A percentile compares a stretch with the other conserved stretches of the same genome.
These are phyloP conservation scores for Pseudopyricularia cyperi DNA, from an alignment of 2,329 filamentous ascomycete species.

Conservation along the genomic window DNA sequence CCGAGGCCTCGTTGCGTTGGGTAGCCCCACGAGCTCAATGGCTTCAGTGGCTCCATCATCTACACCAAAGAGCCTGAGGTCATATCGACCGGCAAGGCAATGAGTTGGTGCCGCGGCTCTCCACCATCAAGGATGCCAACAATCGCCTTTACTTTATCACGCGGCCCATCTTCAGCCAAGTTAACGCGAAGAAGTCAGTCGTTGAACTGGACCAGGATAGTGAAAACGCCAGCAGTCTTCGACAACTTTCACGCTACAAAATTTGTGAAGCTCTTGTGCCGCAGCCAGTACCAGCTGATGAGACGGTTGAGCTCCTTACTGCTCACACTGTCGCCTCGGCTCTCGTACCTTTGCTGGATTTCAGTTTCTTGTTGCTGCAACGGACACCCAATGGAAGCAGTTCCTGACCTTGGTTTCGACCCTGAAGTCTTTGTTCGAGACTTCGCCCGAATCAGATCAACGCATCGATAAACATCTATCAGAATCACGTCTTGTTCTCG, in stretches of 20 bases:
- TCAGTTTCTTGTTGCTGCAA: background rate
- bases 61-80: slow-evolving; percentile 17
- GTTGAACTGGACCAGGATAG: background rate
- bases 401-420: background rate
- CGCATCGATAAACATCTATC: background rate
- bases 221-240: background rate
- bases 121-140: slow-evolving; percentile 4
- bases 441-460: background rate
- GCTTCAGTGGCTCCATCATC: slow-evolving; percentile 2
- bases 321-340: background rate
- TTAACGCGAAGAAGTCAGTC: background rate
- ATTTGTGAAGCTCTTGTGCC: background rate
- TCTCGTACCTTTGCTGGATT: background rate
- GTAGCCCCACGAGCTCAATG: background rate
- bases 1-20: background rate
- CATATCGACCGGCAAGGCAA: background rate
- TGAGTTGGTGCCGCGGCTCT: background rate
- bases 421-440: background rate
- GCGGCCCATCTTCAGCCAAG: background rate
- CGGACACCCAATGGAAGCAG: background rate
- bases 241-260: background rate
- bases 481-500: background rate
- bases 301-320: background rate
- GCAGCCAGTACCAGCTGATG: background rate
- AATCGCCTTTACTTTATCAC: slow-evolving; percentile 8